A percentile compares a stretch with the other conserved stretches of the same genome.
Evolutionary conservation across 176 grass and related monocot genomes (phyloP).

Genomic region (Musa itinerans): DNA sequence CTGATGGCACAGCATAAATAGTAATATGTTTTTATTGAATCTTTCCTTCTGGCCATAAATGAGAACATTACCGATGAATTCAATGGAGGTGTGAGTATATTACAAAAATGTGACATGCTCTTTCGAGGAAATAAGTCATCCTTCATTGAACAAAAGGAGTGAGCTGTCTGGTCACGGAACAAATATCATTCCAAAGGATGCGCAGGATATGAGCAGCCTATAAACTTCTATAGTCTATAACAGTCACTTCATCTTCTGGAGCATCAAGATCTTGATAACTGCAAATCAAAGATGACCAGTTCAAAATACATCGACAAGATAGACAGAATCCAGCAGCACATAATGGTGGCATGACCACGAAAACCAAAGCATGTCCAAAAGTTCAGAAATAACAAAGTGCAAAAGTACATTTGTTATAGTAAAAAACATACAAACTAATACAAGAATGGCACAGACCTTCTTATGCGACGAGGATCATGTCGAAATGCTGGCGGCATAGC

Average conservation of each 20-base stretch:
- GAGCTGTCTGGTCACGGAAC: background rate
- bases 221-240: constrained; percentile 96
- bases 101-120: constrained; percentile 2
- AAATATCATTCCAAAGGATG: background rate
- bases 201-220: constrained; percentile 21
- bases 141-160: background rate
- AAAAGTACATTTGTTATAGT: no score
- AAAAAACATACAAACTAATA: no score
- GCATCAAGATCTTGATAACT: constrained; percentile 98
- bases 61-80: background rate
- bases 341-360: no score
- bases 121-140: background rate
- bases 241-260: constrained; percentile 96
- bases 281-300: constrained; percentile 11
- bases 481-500: constrained; percentile 73
- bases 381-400: no score
- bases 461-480: constrained; percentile 80
- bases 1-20: background rate
- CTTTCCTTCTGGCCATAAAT: background rate
- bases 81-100: background rate
- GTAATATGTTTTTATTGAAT: background rate
- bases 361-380: background rate
- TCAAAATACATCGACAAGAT: background rate
- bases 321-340: background rate
- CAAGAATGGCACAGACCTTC: constrained; percentile 46